A percentile compares a stretch with the other conserved stretches of the same genome.
phyloP scores from a whole-genome alignment of 495 filamentous ascomycete genomes.

The Talaromyces thailandensis region DNA sequence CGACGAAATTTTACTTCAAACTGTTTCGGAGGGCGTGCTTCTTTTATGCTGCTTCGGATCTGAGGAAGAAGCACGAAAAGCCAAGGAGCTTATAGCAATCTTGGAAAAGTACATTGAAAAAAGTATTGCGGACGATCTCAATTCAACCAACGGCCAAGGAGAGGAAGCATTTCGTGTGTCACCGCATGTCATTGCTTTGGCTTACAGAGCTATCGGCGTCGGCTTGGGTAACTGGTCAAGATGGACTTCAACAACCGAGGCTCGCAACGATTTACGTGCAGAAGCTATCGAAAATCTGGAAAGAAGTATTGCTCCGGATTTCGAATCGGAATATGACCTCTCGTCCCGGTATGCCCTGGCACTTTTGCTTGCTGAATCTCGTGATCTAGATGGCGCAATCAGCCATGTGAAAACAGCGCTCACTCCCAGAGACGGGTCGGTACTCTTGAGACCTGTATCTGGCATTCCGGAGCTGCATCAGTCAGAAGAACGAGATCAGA shows the following conservation, averaged over 20 bases:
- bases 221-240: conserved; percentile 79
- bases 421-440: conserved; percentile 18
- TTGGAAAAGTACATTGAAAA: conserved; percentile 58
- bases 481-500: conserved; percentile 29
- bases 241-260: conserved; percentile 61
- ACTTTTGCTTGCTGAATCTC: conserved; percentile 67
- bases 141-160: conserved; percentile 24
- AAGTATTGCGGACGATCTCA: conserved; percentile 21
- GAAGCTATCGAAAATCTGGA: conserved; percentile 67
- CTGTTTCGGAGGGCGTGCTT: conserved; percentile 65
- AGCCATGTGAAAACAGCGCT: conserved; percentile 61
- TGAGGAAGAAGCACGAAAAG: conserved; percentile 65
- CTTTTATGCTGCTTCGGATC: conserved; percentile 77
- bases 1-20: conserved; percentile 63
- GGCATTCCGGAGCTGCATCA: conserved; percentile 15
- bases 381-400: conserved; percentile 69
- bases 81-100: conserved; percentile 52
- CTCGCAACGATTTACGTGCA: conserved; percentile 57
- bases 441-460: conserved; percentile 11
- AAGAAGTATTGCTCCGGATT: conserved; percentile 56
- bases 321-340: conserved; percentile 50
- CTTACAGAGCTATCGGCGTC: conserved; percentile 75
- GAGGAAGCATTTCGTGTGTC: conserved; percentile 34
- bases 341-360: conserved; percentile 74
- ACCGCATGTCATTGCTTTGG: conserved; percentile 47